These are phyloP conservation scores for Tilletiaria anomala DNA, from an alignment of 1,284 basidiomycete species.

Conservation along the genomic window DNA sequence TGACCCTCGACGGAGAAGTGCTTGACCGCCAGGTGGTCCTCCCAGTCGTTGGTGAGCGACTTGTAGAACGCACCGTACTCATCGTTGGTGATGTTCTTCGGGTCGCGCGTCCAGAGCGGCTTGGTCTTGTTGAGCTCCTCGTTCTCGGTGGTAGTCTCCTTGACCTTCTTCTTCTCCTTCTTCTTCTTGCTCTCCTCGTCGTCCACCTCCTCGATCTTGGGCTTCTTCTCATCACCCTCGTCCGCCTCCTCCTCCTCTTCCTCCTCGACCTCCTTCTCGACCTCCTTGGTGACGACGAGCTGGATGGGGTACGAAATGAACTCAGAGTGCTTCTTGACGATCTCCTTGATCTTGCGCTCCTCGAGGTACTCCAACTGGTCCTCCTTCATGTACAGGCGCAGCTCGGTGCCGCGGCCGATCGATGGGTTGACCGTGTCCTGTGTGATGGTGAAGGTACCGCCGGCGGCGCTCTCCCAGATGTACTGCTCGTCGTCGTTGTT, in stretches of 20 bases:
- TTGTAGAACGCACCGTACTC: conserved; percentile 98
- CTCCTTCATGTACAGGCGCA: conserved; percentile 93
- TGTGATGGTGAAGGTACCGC: conserved; percentile 98
- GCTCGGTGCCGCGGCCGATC: conserved; percentile 85
- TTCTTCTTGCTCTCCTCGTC: conserved; percentile 56
- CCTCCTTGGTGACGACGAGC: conserved; percentile 95
- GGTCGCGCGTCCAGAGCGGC: conserved; percentile 97
- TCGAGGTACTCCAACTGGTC: conserved; percentile 98
- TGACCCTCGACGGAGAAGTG: conserved; percentile 99
- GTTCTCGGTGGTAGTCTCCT: conserved; percentile 50
- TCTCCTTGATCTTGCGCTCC: conserved; percentile 98
- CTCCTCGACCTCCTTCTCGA: conserved; percentile 80
- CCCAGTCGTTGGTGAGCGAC: conserved; percentile 99
- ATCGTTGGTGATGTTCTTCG: conserved; percentile 76
- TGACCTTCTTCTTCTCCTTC: conserved; percentile 83
- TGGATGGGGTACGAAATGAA: conserved; percentile 99
- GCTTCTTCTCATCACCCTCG: conserved; percentile 55
- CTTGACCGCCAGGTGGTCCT: conserved; percentile 92
- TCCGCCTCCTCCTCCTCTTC: conserved; percentile 49
- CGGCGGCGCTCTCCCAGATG: conserved; percentile 99
- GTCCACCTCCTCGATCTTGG: conserved; percentile 64
- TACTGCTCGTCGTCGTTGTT: conserved; percentile 99
- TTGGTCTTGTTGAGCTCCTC: conserved; percentile 99
- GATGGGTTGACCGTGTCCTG: conserved; percentile 75
- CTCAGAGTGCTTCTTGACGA: conserved; percentile 99